Conservation (phyloP, 2,329 filamentous ascomycete species). For the Cyphellophora europaea region DNA sequence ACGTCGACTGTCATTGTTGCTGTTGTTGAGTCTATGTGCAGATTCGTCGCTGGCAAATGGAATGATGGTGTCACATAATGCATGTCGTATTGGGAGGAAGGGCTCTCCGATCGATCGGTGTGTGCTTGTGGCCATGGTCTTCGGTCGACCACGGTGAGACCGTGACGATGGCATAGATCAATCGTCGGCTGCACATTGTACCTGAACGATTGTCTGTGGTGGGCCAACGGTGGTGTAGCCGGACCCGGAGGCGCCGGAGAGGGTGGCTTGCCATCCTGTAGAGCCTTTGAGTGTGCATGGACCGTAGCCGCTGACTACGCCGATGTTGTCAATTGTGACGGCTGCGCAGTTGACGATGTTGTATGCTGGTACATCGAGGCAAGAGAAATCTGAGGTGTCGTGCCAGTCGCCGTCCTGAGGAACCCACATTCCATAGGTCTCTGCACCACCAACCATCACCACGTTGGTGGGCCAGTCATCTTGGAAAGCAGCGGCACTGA, state of each 20-base stretch:
- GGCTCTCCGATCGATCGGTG: too few species aligned
- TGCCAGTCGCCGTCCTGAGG: conserved; percentile 13
- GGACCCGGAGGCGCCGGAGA: conserved; percentile 11
- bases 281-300: conserved; percentile 24
- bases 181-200: conserved; percentile 9
- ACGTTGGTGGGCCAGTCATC: conserved; percentile 17
- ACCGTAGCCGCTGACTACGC: conserved; percentile 23
- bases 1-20: too few species aligned
- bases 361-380: conserved; percentile 17
- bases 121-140: too few species aligned
- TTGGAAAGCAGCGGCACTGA: conserved; percentile 5
- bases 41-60: too few species aligned
- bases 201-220: conserved; percentile 16
- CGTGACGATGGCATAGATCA: too few species aligned
- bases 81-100: too few species aligned
- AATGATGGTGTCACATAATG: too few species aligned
- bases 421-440: conserved; percentile 17
- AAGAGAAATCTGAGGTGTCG: conserved; percentile 12
- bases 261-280: conserved; percentile 11
- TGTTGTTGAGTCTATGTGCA: too few species aligned
- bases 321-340: conserved; percentile 16
- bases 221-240: conserved; percentile 17
- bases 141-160: too few species aligned
- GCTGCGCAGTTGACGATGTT: conserved; percentile 16
- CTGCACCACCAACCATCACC: conserved; percentile 15